phyloP scores from a whole-genome alignment of 345 rosid species.

The Pelargonium nanum region DNA sequence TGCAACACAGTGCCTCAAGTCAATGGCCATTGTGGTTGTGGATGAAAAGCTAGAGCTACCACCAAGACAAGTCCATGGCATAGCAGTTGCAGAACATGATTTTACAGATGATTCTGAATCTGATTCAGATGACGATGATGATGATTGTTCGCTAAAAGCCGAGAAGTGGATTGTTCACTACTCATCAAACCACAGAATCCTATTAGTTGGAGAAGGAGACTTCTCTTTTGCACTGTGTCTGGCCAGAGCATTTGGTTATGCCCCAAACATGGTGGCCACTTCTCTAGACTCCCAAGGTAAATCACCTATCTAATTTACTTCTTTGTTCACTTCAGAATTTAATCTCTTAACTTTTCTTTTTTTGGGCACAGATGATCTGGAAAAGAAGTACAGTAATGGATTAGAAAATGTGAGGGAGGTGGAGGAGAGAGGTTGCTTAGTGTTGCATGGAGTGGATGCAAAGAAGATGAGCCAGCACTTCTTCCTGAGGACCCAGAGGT shows the following conservation, averaged over 20 bases:
- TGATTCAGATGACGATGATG: background rate
- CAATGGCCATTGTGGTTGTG: background rate
- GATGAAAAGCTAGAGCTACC: background rate
- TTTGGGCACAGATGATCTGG: slow-evolving; percentile 9
- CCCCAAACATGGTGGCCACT: slow-evolving; percentile 49
- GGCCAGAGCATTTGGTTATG: slow-evolving; percentile 47
- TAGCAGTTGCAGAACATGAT: background rate
- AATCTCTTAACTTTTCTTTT: too few species aligned
- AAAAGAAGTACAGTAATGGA: slow-evolving; percentile 21
- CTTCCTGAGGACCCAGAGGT: slow-evolving; percentile 22
- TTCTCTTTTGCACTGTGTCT: slow-evolving; percentile 44
- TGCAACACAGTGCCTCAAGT: too few species aligned
- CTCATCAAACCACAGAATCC: slow-evolving; percentile 35
- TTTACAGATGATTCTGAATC: background rate
- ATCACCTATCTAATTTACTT: background rate
- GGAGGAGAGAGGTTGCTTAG: slow-evolving; percentile 21
- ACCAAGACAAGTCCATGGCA: background rate
- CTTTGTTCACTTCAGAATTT: too few species aligned
- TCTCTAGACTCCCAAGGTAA: slow-evolving; percentile 36
- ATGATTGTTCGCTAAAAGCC: background rate
- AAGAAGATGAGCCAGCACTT: slow-evolving; percentile 22
- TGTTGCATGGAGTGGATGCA: slow-evolving; percentile 29
- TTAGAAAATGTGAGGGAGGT: slow-evolving; percentile 18
- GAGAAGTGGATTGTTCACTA: slow-evolving; percentile 36
- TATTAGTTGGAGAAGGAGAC: slow-evolving; percentile 58